Base-by-base conservation (phyloP, 192 early-diverging fungal genomes). In the Rhizophlyctis rosea region DNA sequence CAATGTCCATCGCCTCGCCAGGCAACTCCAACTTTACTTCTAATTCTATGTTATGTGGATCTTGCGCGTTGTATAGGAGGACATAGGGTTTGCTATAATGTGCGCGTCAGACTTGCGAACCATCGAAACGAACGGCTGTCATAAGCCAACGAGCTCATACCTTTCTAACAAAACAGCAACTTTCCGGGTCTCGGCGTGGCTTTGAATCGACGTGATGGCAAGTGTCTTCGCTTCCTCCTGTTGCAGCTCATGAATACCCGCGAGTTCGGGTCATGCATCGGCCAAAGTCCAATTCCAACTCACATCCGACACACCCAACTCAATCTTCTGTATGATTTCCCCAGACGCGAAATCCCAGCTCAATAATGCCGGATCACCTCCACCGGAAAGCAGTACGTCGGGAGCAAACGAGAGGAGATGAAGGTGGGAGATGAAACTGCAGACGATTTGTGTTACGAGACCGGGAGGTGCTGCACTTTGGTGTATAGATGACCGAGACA, bases 311-410 rank as follows among this genome's bases (percentile, higher is more conserved):
- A 58, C 59, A 53, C 76, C 69, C 28, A 91, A 69, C 64, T 83
- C 71, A n/a, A 93, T 70, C 1, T 74, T 78, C 60, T 94, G 90
- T 3, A 90, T 25, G 44, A 89, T 76, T 39, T 65, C 62, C 14
- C 91, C 91, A 23, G 72, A 71, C 13, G 71, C 34, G 30, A 81
- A 78, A 34, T 91, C 75, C 95, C 95, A 98, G 29, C 90, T 56
- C 21, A 87, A 73, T 2, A 98, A 54, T 4, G 81, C 84, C 27
- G 80, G 80, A 71, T 98, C 95, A 27, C 95, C 95, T 51, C 91
- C 88, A 25, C 86, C 91, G 13, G 92, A 94, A 5, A 93, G 70
- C 3, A 92, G 74, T 7, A 67, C 62, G 47, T 81, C 66, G 14
- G 80, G 66, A 25, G 76, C 76, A 59, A 83, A 86, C 24, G 79